Evolutionary conservation across 768 basidiomycete species (phyloP).

Genomic region (Tremella yokohamensis): DNA sequence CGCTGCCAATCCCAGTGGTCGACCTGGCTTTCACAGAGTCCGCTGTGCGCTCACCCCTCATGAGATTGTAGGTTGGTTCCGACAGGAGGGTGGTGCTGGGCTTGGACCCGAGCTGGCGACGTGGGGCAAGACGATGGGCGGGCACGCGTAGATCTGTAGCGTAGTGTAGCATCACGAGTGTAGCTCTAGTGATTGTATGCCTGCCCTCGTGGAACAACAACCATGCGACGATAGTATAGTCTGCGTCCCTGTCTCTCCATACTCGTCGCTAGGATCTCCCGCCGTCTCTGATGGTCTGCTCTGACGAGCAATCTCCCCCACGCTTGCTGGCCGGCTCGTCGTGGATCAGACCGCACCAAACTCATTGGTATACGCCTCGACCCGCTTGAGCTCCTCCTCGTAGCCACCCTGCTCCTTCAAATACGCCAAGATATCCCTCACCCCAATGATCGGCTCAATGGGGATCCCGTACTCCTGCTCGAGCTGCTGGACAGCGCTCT

Average conservation of each 20-base stretch:
- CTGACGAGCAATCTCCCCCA: too few relatives aligned
- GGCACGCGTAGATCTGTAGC: conserved; percentile 30
- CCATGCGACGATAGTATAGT: too few relatives aligned
- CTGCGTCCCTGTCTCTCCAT: too few relatives aligned
- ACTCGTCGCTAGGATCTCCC: too few relatives aligned
- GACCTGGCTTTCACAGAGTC: conserved; percentile 72
- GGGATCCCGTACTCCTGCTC: conserved; percentile 67
- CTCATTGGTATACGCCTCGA: conserved; percentile 71
- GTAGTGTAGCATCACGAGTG: not conserved
- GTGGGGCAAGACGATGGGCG: conserved; percentile 50
- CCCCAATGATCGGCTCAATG: conserved; percentile 74
- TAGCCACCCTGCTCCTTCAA: conserved; percentile 65
- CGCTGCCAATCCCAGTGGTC: conserved; percentile 52
- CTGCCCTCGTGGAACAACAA: too few relatives aligned
- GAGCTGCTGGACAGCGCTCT: conserved; percentile 77
- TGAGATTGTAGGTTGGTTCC: conserved; percentile 56
- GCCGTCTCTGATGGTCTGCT: too few relatives aligned
- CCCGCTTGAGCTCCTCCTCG: conserved; percentile 61
- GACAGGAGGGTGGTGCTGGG: conserved; percentile 40
- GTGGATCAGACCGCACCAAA: conserved; percentile 57
- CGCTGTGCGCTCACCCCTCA: conserved; percentile 63
- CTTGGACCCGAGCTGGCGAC: conserved; percentile 44
- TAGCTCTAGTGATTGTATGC: too few relatives aligned
- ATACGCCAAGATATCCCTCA: conserved; percentile 82
- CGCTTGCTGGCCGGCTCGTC: not conserved